phyloP scores from a whole-genome alignment of 1,139 yeast genomes.

The Kodamaea plutei region DNA sequence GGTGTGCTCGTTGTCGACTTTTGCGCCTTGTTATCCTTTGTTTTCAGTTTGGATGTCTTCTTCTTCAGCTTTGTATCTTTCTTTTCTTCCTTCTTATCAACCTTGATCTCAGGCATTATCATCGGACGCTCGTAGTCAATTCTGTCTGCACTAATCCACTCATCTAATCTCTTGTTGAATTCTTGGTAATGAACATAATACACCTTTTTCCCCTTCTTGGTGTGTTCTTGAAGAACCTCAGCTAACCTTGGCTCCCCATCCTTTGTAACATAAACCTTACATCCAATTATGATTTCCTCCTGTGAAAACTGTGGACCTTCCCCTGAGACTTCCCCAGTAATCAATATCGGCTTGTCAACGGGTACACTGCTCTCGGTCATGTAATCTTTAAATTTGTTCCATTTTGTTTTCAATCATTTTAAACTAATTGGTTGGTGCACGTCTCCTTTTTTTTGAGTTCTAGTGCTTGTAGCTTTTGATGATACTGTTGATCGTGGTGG shows the following conservation, averaged over 20 bases:
- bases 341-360: slow-evolving; percentile 9
- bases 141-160: slow-evolving; percentile 76
- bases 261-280: slow-evolving; percentile 76
- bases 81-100: slow-evolving; percentile 37
- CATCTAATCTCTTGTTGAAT: slow-evolving; percentile 85
- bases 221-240: slow-evolving; percentile 75
- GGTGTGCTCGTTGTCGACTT: slow-evolving; percentile 3
- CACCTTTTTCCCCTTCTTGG: slow-evolving; percentile 70
- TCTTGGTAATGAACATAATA: slow-evolving; percentile 94
- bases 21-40: slow-evolving; percentile 5
- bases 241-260: slow-evolving; percentile 80
- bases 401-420: too few species aligned
- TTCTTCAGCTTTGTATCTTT: slow-evolving; percentile 15
- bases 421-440: too few species aligned
- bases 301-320: slow-evolving; percentile 23
- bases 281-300: slow-evolving; percentile 61
- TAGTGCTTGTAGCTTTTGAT: too few species aligned
- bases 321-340: slow-evolving; percentile 8
- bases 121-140: slow-evolving; percentile 68
- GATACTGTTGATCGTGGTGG: too few species aligned
- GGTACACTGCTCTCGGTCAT: slow-evolving; percentile 2
- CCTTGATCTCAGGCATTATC: slow-evolving; percentile 65
- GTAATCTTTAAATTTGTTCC: too few species aligned
- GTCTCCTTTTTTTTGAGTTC: too few species aligned
- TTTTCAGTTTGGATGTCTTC: slow-evolving; percentile 12